Evolutionary conservation across 164 flowering plant genomes (phyloP), one percentile per base, ranked within the genome.

Genomic region (Houttuynia cordata): DNA sequence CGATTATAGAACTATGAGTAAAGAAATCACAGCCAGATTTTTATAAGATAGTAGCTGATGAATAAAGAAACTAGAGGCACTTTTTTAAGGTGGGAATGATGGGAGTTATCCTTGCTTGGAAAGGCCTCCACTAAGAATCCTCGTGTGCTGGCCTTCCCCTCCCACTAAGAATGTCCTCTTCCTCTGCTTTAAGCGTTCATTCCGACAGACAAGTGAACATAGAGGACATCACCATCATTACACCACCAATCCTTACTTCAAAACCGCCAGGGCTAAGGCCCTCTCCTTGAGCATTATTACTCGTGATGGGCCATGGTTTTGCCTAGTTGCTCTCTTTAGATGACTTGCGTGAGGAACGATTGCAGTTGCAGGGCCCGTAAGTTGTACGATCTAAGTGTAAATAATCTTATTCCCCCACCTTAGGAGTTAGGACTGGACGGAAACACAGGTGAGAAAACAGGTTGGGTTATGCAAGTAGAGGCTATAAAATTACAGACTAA

Each of bases 71-170:
- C 0, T 3, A 8, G 45, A 24, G 59, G 45, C 22, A 25, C n/a
- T 18, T 30, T 24, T 9, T 57, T 17, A 24, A 37, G 40, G 15
- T 8, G 59, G 40, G 19, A 57, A 34, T 34, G 45, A 34, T 34
- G 59, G 59, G 45, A 1, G 42, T 39, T 57, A 57, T 37, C 56
- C 56, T 53, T 53, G 15, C 55, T 51, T 34, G 47, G 57, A 62
- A 62, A 62, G 64, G 64, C 25, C 8, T 62, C 64, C 64, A 62
- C 64, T 53, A 39, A 53, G 57, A 52, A 52, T 39, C 64, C 64
- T 37, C 42, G 64, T 62, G 64, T 62, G 57, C 47, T 57, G 56
- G 59, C 59, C 45, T 24, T 54, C 34, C 34, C 15, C 30, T 7
- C 49, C 49, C 49, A 45, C 49, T 45, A 45, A 45, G 17, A 12